Evolutionary conservation across 2,329 filamentous ascomycete species (phyloP).

Genomic region (Aureobasidium sp.): DNA sequence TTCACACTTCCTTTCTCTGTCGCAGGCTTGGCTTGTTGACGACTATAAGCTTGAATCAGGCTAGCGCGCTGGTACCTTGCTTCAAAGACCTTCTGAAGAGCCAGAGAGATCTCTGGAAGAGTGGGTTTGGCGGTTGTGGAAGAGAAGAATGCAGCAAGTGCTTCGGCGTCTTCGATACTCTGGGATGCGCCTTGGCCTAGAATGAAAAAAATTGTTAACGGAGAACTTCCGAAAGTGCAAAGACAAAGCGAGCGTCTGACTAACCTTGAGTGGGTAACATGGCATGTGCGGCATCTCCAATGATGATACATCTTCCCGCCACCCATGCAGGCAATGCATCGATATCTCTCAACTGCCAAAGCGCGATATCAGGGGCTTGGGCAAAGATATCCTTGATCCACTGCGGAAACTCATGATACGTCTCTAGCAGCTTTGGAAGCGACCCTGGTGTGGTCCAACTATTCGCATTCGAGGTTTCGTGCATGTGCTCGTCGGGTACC

Average conservation of each 20-base stretch:
- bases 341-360: slow-evolving; percentile 42
- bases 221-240: background rate
- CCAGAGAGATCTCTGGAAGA: slow-evolving; percentile 21
- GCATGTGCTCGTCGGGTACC: slow-evolving; percentile 39
- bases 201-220: slow-evolving; percentile 31
- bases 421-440: slow-evolving; percentile 32
- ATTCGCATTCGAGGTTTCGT: slow-evolving; percentile 31
- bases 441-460: slow-evolving; percentile 37
- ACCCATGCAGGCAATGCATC: slow-evolving; percentile 35
- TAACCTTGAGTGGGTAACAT: background rate
- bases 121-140: slow-evolving; percentile 19
- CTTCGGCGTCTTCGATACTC: slow-evolving; percentile 38
- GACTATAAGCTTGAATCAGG: slow-evolving; percentile 38
- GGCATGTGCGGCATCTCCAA: slow-evolving; percentile 34
- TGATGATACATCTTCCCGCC: slow-evolving; percentile 21
- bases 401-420: slow-evolving; percentile 35
- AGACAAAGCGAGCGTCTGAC: background rate
- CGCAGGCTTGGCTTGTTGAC: slow-evolving; percentile 36
- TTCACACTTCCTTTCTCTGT: slow-evolving; percentile 29
- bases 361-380: slow-evolving; percentile 30
- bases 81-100: slow-evolving; percentile 23
- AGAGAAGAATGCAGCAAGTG: slow-evolving; percentile 25
- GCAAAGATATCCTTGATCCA: slow-evolving; percentile 34
- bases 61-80: slow-evolving; percentile 34
- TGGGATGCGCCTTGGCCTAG: slow-evolving; percentile 39